Conservation (phyloP, 1,284 basidiomycete species). For the Sanguinoderma infundibulare region DNA sequence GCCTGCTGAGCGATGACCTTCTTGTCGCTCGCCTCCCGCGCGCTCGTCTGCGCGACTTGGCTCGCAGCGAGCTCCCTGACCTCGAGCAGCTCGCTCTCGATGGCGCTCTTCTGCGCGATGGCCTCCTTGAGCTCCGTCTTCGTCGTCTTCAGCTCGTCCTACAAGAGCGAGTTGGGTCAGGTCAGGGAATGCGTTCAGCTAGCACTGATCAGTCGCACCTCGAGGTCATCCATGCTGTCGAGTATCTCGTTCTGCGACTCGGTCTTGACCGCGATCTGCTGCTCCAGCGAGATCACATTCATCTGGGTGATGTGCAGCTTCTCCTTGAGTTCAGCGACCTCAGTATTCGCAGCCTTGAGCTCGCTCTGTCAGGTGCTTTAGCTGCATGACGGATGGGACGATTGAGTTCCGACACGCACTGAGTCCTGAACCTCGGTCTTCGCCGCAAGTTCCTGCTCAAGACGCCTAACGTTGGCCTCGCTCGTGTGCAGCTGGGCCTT, state of each 20-base stretch:
- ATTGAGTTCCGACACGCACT: too few species aligned
- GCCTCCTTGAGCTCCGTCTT: neutral
- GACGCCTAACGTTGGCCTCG: too few species aligned
- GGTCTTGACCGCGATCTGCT: neutral
- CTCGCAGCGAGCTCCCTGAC: neutral
- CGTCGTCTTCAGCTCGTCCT: neutral
- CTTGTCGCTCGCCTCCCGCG: neutral
- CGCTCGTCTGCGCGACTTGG: neutral
- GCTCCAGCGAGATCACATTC: neutral
- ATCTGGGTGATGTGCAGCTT: neutral
- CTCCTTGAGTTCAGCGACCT: neutral
- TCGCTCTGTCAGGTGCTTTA: too few species aligned
- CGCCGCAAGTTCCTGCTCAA: too few species aligned
- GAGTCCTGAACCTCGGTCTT: too few species aligned
- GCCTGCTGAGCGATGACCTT: neutral
- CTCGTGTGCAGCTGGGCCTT: too few species aligned
- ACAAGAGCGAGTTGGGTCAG: neutral
- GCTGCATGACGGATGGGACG: too few species aligned
- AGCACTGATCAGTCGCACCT: neutral
- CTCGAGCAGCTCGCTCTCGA: neutral
- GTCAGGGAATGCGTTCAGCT: neutral
- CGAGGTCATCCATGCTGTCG: neutral
- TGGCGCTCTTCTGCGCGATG: neutral
- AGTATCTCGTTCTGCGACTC: neutral
- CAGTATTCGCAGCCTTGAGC: neutral